Evolutionary conservation across 1,139 yeast genomes (phyloP), one percentile per base, ranked within the genome.

Genomic region (Diutina scorzettiae): DNA sequence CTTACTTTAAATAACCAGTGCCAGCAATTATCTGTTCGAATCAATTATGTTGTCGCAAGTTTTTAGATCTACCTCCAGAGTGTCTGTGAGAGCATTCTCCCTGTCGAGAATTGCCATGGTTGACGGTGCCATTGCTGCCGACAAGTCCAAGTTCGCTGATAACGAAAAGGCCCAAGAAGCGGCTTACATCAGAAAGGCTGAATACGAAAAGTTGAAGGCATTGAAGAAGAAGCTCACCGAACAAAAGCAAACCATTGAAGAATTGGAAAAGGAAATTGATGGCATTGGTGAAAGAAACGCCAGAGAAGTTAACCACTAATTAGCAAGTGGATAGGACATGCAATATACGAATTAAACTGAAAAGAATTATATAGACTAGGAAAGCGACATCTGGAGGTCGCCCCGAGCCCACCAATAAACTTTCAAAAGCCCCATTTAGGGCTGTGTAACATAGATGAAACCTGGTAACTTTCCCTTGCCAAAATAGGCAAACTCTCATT

Each of bases 101-200:
- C 56, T 59, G 45, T 47, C 69, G 46, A 64, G 69, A 58, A 52
- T 54, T 23, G 43, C 43, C 23, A 41, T 45, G 23, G 58, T 58
- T 34, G 66, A 62, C 43, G 58, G 58, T 41, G 54, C 63, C 42
- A 46, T 50, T 47, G 52, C 53, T 40, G n/a, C 42, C 28, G 55
- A 54, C 41, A 54, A 55, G 44, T 62, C 63, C 49, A 53, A 66
- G 27, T 67, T 68, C 55, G 51, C 58, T 48, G 72, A 68, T 46
- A 66, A 63, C 53, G 73, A 69, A 59, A 64, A 55, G 48, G 73
- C 73, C 43, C 63, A 65, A 52, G 74, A 69, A 55, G 58, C 55
- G 47, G 62, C 60, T 42, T 69, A 67, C 59, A 56, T 69, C 48
- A 69, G 58, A 54, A 63, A 67, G 55, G 73, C 67, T 50, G 73